Conservation (phyloP, 345 rosid genomes). For the Dovyalis caffra region DNA sequence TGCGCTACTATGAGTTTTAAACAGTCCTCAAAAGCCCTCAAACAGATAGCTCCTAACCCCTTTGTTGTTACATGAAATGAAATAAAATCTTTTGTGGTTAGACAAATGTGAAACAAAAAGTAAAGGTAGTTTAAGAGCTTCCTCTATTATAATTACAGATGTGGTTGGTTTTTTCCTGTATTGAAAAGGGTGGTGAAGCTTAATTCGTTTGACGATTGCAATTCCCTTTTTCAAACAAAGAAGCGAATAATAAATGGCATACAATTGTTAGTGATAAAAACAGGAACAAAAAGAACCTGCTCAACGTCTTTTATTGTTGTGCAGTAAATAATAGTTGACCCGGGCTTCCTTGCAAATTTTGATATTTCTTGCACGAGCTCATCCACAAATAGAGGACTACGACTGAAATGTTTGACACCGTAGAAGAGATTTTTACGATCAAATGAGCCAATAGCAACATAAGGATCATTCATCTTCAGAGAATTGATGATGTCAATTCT, state of each 20-base stretch:
- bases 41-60: no score
- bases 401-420: constrained; percentile 39
- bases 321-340: constrained; percentile 46
- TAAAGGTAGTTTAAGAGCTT: no score
- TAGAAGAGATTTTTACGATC: constrained; percentile 52
- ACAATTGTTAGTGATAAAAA: background rate
- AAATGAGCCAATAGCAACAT: constrained; percentile 46
- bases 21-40: no score
- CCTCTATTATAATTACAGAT: no score
- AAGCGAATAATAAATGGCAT: background rate
- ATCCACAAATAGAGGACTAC: constrained; percentile 26
- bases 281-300: constrained; percentile 24
- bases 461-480: constrained; percentile 42
- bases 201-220: background rate
- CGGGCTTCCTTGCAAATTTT: constrained; percentile 22
- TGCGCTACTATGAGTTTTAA: no score
- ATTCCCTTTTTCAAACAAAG: background rate
- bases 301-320: constrained; percentile 45
- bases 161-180: background rate
- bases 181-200: background rate
- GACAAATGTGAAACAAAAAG: no score
- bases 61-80: no score
- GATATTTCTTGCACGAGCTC: constrained; percentile 46
- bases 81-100: background rate
- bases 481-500: constrained; percentile 40